Evolutionary conservation across 1,139 yeast species (phyloP), one percentile per base, ranked within the genome.

Genomic region (Zygosaccharomyces pseudobailii): DNA sequence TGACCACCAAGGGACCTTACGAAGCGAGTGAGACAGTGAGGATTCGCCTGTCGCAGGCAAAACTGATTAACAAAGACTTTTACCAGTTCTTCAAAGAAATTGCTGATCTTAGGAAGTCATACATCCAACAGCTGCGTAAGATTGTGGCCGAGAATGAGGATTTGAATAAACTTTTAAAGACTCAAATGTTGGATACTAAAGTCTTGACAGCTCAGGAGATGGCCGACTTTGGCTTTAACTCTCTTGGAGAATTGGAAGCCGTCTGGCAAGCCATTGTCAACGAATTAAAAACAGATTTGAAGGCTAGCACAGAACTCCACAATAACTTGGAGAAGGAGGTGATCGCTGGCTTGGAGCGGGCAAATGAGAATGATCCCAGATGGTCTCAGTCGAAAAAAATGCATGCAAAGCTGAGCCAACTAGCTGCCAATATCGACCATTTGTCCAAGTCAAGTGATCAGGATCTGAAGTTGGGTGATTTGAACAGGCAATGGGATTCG

Each of bases 231-330:
- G 70, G 70, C 36, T 76, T 82, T 45, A 74, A 73, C 48, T 69
- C 75, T 2, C 72, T 79, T 51, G 87, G 87, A 24, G 71, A 77
- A 46, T 70, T 80, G 45, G 71, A 76, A 25, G 74, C 74, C 41
- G 63, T 82, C 46, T 84, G 88, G 87, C 71, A 73, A 50, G 73
- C 80, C 39, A 71, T 82, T 37, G 64, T 83, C 32, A 71, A 71
- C 34, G 74, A 78, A 36, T 66, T 84, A 35, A 73, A 75, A 55
- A 69, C 73, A 32, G 87, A 84, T 57, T 69, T 79, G 45, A 71
- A 72, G 36, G 68, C 79, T 30, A 77, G 76, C 56, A 82, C 80
- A 48, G 66, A 71, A 30, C 70, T 79, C 42, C 74, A 78, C 51
- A 72, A 74, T 49, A 72, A 70, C 50, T 66, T 84, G 63, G 80